Evolutionary conservation across 2,329 filamentous ascomycete species (phyloP).

Genomic region (Aspergillus pseudoglaucus): DNA sequence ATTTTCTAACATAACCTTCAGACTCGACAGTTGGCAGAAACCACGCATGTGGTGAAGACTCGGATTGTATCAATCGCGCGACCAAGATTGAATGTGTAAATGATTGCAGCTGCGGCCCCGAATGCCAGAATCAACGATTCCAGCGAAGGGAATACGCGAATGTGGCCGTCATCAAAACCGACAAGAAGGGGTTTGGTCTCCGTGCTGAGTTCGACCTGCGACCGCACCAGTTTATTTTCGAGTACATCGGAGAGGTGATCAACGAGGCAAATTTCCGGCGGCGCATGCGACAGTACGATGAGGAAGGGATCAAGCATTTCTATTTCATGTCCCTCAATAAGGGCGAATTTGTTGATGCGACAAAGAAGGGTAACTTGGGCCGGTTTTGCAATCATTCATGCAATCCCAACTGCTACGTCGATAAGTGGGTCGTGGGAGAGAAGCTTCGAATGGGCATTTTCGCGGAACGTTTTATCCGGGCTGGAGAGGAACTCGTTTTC

Average conservation of each 20-base stretch:
- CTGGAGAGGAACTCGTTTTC: conserved; percentile 93
- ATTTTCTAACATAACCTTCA: conserved; percentile 33
- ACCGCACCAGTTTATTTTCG: conserved; percentile 87
- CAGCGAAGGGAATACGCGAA: conserved; percentile 82
- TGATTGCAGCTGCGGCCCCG: conserved; percentile 78
- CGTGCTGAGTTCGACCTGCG: conserved; percentile 71
- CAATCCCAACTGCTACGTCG: conserved; percentile 97
- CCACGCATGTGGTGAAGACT: conserved; percentile 86
- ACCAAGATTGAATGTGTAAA: conserved; percentile 95
- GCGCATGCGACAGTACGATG: conserved; percentile 87
- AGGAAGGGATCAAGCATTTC: conserved; percentile 97
- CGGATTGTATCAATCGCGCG: conserved; percentile 95
- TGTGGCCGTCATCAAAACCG: conserved; percentile 93
- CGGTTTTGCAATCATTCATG: conserved; percentile 99
- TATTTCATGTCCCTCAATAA: conserved; percentile 99
- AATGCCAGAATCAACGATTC: conserved; percentile 92
- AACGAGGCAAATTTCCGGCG: conserved; percentile 83
- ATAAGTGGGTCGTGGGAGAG: conserved; percentile 98
- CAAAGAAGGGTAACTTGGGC: conserved; percentile 90
- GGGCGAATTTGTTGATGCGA: conserved; percentile 94
- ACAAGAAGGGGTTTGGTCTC: conserved; percentile 94
- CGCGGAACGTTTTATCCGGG: conserved; percentile 72
- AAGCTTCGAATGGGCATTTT: conserved; percentile 99
- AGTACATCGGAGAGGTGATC: conserved; percentile 98
- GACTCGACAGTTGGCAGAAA: conserved; percentile 54